Percentiles rank a stretch among this genome's conserved stretches.
Evolutionary conservation across 2,329 filamentous ascomycete genomes (phyloP).

Genomic region (Paraconiothyrium sp.): DNA sequence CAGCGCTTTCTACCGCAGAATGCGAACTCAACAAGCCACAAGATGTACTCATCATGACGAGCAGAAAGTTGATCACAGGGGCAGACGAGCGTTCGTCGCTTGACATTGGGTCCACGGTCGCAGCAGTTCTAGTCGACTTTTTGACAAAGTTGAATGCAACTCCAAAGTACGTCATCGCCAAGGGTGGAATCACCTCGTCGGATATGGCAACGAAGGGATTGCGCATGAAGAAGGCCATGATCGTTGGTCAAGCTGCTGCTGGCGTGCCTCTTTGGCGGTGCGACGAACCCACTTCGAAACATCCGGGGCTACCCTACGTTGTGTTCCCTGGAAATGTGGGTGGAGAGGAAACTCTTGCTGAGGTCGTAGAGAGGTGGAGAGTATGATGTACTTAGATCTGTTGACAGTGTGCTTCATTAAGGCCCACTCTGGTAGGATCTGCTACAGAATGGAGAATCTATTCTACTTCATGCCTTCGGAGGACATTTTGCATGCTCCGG

Average conservation of each 20-base stretch:
- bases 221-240: constrained; percentile 62
- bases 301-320: constrained; percentile 63
- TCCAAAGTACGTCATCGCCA: constrained; percentile 67
- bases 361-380: constrained; percentile 56
- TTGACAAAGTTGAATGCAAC: constrained; percentile 57
- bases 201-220: constrained; percentile 68
- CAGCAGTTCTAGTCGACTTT: constrained; percentile 61
- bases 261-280: constrained; percentile 69
- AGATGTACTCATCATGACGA: constrained; percentile 69
- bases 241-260: constrained; percentile 66
- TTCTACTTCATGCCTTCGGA: no score
- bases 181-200: constrained; percentile 68
- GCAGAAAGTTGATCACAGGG: constrained; percentile 61
- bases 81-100: constrained; percentile 61
- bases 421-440: not conserved
- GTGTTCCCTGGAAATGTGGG: constrained; percentile 70
- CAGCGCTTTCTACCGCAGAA: constrained; percentile 44
- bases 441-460: no score
- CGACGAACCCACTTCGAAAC: constrained; percentile 62
- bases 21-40: constrained; percentile 54
- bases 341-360: constrained; percentile 56
- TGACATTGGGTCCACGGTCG: constrained; percentile 64
- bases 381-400: not conserved
- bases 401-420: not conserved
- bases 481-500: no score